Evolutionary conservation across 345 rosid species (phyloP), one percentile per base, ranked within the genome.

Genomic region (Salix koriyanagi): DNA sequence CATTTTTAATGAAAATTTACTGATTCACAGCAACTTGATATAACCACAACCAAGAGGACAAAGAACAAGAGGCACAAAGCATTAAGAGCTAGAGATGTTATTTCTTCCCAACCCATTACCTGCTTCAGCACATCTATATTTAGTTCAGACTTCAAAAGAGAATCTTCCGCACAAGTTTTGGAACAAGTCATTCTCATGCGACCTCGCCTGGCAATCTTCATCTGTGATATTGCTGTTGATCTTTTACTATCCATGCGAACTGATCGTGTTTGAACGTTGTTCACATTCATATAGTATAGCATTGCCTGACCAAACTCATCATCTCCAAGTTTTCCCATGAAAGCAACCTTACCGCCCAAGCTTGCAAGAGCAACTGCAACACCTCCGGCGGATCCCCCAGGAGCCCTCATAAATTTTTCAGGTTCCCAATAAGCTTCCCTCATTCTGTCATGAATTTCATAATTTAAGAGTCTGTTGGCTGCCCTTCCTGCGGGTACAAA

Each of bases 291-390:
- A 76, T 87, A 91, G 75, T 86, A 87, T 36, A 94, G 83, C 94
- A 94, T 85, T 56, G 94, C 88, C 78, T 89, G 88, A 80, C 97
- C 98, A 74, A 67, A 90, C 23, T 89, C 92, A 80, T 94, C 97
- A 75, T 89, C 90, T 30, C 98, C 98, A 16, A 92, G 89, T 76
- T 94, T 94, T 13, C 97, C 97, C 97, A 94, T 92, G 70, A 94
- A 87, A 70, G 97, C 94, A 86, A 87, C 98, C 72, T 90, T 91
- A 83, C 97, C 97, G 67, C 97, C 97, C 73, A 92, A 80, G 77
- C 77, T 87, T 50, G 97, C 95, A 72, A 94, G 97, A 75, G 97
- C 97, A 80, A 88, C 69, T 5, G 97, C 97, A 61, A 90, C 97
- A 80, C 91, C 85, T 37, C 91, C 97, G 28, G 94, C 89, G 65